phyloP scores from a whole-genome alignment of 2,329 filamentous ascomycete genomes.

The Penicillium paneum region DNA sequence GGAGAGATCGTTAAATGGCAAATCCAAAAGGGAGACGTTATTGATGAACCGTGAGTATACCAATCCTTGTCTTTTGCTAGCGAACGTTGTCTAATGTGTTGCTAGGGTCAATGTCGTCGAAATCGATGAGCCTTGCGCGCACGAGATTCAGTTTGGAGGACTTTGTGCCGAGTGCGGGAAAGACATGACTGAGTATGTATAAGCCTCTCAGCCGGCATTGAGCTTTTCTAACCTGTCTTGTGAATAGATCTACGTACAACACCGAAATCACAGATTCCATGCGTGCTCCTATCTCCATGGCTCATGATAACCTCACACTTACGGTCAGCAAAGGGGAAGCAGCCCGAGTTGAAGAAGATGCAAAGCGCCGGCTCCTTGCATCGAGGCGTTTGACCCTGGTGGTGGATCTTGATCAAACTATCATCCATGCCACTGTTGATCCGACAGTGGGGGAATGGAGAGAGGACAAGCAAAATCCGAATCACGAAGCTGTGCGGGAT shows the following conservation, averaged over 20 bases:
- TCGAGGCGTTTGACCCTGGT: conserved; percentile 86
- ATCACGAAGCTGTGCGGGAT: conserved; percentile 84
- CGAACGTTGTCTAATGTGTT: conserved; percentile 8
- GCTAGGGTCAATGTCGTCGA: conserved; percentile 60
- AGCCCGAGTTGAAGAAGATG: conserved; percentile 75
- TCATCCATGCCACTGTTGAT: conserved; percentile 97
- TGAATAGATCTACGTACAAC: conserved; percentile 66
- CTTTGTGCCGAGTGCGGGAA: conserved; percentile 90
- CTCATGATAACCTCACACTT: conserved; percentile 83
- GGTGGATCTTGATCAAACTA: conserved; percentile 95
- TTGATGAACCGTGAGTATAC: conserved; percentile 41
- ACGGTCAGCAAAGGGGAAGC: conserved; percentile 83
- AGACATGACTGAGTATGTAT: conserved; percentile 78
- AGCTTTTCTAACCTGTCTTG: conserved; percentile 2
- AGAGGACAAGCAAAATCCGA: conserved; percentile 80
- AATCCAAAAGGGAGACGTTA: conserved; percentile 52
- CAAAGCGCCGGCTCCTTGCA: conserved; percentile 76
- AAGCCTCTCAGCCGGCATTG: not conserved
- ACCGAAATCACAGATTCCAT: conserved; percentile 74
- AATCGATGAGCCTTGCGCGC: conserved; percentile 85
- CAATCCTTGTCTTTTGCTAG: not conserved
- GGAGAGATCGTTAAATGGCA: conserved; percentile 76
- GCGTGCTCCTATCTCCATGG: conserved; percentile 90
- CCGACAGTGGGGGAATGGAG: conserved; percentile 97
- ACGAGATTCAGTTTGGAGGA: conserved; percentile 86